Conservation (phyloP, 257 asterid species). For the Mitragyna speciosa region DNA sequence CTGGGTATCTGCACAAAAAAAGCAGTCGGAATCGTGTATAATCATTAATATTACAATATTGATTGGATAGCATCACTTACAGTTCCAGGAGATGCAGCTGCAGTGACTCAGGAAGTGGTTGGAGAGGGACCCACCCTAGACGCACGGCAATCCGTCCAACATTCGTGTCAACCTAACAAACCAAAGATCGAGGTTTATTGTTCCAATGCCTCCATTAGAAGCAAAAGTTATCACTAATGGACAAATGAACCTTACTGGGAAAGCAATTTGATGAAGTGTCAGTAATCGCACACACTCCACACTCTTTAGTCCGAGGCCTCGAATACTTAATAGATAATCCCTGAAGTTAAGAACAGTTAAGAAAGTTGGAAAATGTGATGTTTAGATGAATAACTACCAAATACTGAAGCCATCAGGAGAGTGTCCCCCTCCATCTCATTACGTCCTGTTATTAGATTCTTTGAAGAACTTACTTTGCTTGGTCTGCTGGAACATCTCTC, state of each 20-base stretch:
- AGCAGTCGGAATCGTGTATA: constrained; percentile 26
- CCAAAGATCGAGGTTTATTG: constrained; percentile 21
- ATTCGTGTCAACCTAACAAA: constrained; percentile 87
- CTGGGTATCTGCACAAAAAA: constrained; percentile 70
- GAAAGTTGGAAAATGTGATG: constrained; percentile 13
- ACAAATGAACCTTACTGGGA: constrained; percentile 67
- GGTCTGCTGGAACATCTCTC: constrained; percentile 75
- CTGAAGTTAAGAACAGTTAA: constrained; percentile 44
- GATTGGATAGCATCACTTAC: constrained; percentile 47
- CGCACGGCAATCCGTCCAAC: constrained; percentile 97
- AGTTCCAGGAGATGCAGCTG: constrained; percentile 95
- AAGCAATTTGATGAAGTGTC: constrained; percentile 91
- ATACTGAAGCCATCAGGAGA: neutral
- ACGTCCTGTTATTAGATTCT: neutral
- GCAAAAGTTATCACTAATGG: constrained; percentile 21
- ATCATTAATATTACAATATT: constrained; percentile 7
- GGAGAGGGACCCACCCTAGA: constrained; percentile 99
- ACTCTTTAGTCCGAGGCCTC: constrained; percentile 91
- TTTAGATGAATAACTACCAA: constrained; percentile 10
- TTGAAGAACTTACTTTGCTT: constrained; percentile 60
- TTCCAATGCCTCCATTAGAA: constrained; percentile 7
- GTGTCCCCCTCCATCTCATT: neutral
- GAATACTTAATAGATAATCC: constrained; percentile 82
- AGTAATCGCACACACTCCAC: constrained; percentile 94
- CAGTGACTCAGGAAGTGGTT: constrained; percentile 90